Base-by-base conservation (phyloP, 371 early-diverging fungal genomes). In the Mucor velutinosus region DNA sequence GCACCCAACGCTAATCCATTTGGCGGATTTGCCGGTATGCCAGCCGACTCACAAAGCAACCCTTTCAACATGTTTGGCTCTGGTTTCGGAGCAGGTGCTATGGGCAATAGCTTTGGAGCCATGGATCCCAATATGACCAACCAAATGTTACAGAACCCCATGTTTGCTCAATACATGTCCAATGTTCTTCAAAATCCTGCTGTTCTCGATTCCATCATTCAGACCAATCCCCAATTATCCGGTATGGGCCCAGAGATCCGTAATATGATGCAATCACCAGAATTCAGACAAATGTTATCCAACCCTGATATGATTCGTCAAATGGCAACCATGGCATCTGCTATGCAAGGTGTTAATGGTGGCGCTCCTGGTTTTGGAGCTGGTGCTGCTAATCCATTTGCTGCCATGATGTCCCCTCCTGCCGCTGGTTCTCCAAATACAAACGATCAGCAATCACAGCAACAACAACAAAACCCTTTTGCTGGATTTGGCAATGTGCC, bases 221-320 rank as follows among this genome's bases (percentile, higher is more conserved):
- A 89, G 8, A 86, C 86, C 69, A 95, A 94, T 77, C 96, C 97
- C 43, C 87, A 88, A 62, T 70, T 96, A 30, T 88, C 93, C 21
- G 73, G 79, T 65, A 89, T 94, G 87, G 94, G 93, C 11, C 97
- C 97, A 43, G 89, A 95, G 76, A 86, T 95, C 75, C 90, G 95
- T 51, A 83, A 86, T 70, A 89, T 91, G 88, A 83, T 93, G 76
- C 86, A 83, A 56, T 86, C 90, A 60, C 94, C 94, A 0, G 89
- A 91, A 68, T 93, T 96, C 67, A 85, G 93, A 74, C 87, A 90
- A 37, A 92, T 96, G 90, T 84, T 95, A 67, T 71, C 93, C 63
- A 92, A 96, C 76, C 97, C 97, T 25, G 88, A 95, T 41, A 75
- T 90, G 65, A 76, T 96, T 72, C 88, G 92, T 39, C 82, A 84